These are phyloP conservation scores for Globisporangium canariense DNA, from an alignment of 352 stramenopile species.

Conservation along the genomic window DNA sequence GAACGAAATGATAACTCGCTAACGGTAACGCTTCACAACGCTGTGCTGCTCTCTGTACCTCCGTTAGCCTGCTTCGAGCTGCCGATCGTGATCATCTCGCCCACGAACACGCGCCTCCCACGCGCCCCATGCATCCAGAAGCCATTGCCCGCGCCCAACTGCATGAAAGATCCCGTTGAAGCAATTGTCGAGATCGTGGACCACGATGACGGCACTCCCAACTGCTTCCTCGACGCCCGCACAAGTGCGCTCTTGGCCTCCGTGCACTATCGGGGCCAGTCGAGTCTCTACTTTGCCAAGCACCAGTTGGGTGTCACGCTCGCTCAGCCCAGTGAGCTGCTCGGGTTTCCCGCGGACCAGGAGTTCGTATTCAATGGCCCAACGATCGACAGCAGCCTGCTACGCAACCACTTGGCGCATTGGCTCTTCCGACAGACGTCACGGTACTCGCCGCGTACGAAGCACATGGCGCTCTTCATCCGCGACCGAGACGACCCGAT, in stretches of 20 bases:
- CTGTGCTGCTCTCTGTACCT: background rate
- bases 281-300: background rate
- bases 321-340: background rate
- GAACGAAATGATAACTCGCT: too few species aligned
- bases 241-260: background rate
- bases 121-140: background rate
- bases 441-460: background rate
- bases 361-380: background rate
- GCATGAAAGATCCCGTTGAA: conserved; percentile 11
- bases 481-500: background rate
- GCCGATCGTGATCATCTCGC: conserved; percentile 8
- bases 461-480: background rate
- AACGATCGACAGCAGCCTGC: background rate
- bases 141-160: conserved; percentile 3
- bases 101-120: background rate
- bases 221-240: conserved; percentile 5
- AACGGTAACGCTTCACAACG: too few species aligned
- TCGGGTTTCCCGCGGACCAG: background rate
- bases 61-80: conserved; percentile 3
- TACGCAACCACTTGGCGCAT: conserved; percentile 1
- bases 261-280: background rate
- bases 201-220: background rate
- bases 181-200: conserved; percentile 13
- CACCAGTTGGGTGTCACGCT: background rate
- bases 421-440: background rate